A percentile compares a stretch with the other conserved stretches of the same genome.
phyloP scores from a whole-genome alignment of 139 green algal species.

The Picochlorum sp. region DNA sequence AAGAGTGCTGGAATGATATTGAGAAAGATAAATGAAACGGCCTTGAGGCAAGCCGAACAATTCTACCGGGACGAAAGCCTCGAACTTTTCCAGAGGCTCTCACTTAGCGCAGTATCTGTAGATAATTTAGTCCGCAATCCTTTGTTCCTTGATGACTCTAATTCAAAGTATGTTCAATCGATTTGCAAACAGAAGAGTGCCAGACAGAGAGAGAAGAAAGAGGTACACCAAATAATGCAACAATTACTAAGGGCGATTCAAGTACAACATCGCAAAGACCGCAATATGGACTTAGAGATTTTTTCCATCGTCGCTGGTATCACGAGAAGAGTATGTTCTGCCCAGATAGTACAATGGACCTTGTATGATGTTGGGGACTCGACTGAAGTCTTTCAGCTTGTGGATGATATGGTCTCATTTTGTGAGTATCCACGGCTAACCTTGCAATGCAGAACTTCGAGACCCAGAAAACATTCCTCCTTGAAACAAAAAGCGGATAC shows the following conservation, averaged over 20 bases:
- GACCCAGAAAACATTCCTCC: too few species aligned
- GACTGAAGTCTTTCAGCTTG: neutral
- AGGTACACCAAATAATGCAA: neutral
- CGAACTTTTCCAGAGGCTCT: conserved; percentile 11
- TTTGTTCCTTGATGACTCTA: neutral
- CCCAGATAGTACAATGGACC: neutral
- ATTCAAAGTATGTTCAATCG: conserved; percentile 3
- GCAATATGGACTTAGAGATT: neutral
- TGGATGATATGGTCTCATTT: neutral
- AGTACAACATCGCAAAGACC: neutral
- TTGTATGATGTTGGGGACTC: too few species aligned
- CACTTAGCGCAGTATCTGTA: neutral
- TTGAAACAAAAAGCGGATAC: neutral
- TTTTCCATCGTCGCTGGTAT: neutral
- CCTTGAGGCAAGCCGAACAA: conserved; percentile 14
- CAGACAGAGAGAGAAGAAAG: neutral
- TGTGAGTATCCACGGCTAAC: neutral
- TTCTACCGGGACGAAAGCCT: conserved; percentile 31
- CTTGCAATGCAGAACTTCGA: too few species aligned
- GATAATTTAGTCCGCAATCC: neutral
- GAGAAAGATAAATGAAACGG: conserved; percentile 30
- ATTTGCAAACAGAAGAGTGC: neutral
- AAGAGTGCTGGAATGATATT: conserved; percentile 57
- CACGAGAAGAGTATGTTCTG: neutral
- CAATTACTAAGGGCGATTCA: neutral